These are phyloP conservation scores for Dictyostelium intermedium DNA, from an alignment of 78 protist genomes.

Conservation along the genomic window DNA sequence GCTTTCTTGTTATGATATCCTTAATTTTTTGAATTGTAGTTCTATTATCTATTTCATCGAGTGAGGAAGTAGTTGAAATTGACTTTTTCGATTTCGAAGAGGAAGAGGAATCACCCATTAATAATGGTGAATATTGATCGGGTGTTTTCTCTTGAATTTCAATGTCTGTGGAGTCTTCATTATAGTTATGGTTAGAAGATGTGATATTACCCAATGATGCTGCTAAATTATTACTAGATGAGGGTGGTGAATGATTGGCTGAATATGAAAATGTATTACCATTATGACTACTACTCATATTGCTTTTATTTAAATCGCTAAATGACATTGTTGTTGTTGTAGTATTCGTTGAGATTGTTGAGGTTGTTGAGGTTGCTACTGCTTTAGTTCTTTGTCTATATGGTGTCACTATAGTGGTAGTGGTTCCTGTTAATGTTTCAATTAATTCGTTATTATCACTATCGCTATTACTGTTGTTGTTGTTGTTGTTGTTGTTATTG, in stretches of 20 bases:
- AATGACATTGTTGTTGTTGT: neutral
- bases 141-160: conserved; percentile 19
- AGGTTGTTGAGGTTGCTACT: neutral
- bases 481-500: neutral
- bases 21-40: neutral
- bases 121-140: neutral
- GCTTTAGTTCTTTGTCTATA: neutral
- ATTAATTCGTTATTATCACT: neutral
- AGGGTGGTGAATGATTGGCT: conserved; percentile 31
- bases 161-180: neutral
- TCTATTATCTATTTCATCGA: conserved; percentile 38
- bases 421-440: neutral
- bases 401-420: neutral
- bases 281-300: neutral
- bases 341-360: neutral
- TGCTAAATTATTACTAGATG: neutral
- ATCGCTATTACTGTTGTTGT: neutral
- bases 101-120: neutral
- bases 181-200: neutral
- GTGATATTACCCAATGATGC: neutral
- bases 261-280: conserved; percentile 10
- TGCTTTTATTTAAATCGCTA: neutral
- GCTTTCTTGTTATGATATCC: conserved; percentile 30
- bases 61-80: neutral
- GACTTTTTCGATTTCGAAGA: neutral